These are phyloP conservation scores for Eutrema japonicum DNA, from an alignment of 345 rosid genomes.

Conservation along the genomic window DNA sequence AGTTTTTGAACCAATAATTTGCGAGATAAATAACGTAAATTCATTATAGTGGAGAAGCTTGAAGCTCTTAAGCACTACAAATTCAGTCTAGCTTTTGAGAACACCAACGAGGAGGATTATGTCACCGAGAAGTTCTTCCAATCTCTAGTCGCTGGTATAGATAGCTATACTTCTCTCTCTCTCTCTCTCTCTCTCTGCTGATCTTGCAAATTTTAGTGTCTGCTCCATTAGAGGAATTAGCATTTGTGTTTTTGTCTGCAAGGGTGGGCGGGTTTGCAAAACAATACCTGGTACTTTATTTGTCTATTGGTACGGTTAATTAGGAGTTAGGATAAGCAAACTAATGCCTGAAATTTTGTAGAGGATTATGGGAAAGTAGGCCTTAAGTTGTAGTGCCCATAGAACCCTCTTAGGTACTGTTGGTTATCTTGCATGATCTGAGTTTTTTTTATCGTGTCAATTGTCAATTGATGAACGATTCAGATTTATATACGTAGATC, in stretches of 20 bases:
- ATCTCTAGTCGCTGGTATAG: slow-evolving; percentile 87
- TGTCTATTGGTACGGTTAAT: not conserved
- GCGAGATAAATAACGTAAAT: not conserved
- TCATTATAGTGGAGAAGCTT: slow-evolving; percentile 51
- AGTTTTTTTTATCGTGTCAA: slow-evolving; percentile 11
- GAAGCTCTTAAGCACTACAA: slow-evolving; percentile 82
- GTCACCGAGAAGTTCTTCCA: slow-evolving; percentile 96
- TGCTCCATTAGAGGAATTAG: slow-evolving; percentile 3
- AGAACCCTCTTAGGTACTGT: not conserved
- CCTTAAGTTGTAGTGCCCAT: too few relatives aligned
- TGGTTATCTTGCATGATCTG: slow-evolving; percentile 3
- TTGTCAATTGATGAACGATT: not conserved
- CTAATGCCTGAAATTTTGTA: not conserved
- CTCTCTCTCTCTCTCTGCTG: slow-evolving; percentile 6
- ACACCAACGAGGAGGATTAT: slow-evolving; percentile 96
- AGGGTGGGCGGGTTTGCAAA: not conserved
- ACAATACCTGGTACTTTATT: not conserved
- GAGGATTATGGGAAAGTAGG: too few relatives aligned
- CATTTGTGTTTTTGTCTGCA: not conserved
- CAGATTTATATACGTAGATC: not conserved
- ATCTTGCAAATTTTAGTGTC: slow-evolving; percentile 5
- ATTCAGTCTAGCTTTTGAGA: slow-evolving; percentile 96
- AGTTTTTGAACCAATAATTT: not conserved
- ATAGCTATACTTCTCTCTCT: not conserved
- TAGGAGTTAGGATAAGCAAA: not conserved